phyloP scores from a whole-genome alignment of 228 moss, liverwort and hornwort genomes.

The Sphagnum fallax region DNA sequence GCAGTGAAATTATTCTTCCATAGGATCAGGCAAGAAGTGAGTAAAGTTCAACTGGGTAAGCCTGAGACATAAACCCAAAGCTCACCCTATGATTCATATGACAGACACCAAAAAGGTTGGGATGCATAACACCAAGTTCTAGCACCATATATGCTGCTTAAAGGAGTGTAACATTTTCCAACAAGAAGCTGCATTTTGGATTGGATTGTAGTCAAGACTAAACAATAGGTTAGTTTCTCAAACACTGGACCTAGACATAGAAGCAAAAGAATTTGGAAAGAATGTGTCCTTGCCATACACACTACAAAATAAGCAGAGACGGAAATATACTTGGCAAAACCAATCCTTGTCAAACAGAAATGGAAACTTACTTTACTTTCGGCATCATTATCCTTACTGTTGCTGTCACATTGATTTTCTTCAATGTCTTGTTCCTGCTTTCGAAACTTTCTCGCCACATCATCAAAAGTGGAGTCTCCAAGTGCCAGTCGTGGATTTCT shows the following conservation, averaged over 20 bases:
- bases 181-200: neutral
- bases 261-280: neutral
- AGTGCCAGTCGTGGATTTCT: constrained; percentile 41
- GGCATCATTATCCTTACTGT: constrained; percentile 23
- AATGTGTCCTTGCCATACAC: neutral
- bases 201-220: neutral
- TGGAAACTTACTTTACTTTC: constrained; percentile 34
- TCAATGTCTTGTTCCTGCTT: constrained; percentile 21
- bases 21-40: too few relatives aligned
- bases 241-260: neutral
- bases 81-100: too few relatives aligned
- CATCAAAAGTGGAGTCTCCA: constrained; percentile 33
- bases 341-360: neutral
- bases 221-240: neutral
- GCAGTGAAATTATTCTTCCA: too few relatives aligned
- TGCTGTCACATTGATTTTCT: constrained; percentile 9
- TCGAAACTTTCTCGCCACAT: constrained; percentile 28
- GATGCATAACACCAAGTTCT: too few relatives aligned
- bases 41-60: too few relatives aligned
- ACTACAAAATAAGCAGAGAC: neutral
- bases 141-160: neutral
- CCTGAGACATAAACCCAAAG: too few relatives aligned
- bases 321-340: neutral
- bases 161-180: neutral
- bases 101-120: too few relatives aligned